phyloP scores from a whole-genome alignment of 306 rosid genomes.

The Comarum palustre region DNA sequence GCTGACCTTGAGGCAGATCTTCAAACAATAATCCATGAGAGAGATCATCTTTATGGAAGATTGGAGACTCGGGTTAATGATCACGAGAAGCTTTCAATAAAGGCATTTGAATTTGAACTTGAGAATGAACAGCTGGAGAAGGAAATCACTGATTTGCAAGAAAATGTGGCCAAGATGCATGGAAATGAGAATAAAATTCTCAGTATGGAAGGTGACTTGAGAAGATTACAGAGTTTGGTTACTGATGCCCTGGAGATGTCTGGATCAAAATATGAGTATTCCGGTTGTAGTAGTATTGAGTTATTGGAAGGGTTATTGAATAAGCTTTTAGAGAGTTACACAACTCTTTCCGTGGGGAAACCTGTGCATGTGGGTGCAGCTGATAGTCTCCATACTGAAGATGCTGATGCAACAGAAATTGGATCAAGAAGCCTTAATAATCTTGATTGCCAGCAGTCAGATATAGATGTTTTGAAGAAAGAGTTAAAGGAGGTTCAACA shows the following conservation, averaged over 20 bases:
- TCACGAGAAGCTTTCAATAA: conserved; percentile 45
- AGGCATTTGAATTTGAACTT: conserved; percentile 48
- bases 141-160: conserved; percentile 52
- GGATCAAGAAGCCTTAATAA: conserved; percentile 41
- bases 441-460: conserved; percentile 36
- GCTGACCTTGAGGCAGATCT: conserved; percentile 60
- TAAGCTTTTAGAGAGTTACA: conserved; percentile 61
- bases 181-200: conserved; percentile 44
- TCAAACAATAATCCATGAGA: conserved; percentile 47
- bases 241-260: conserved; percentile 52
- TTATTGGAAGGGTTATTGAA: conserved; percentile 59
- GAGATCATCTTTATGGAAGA: conserved; percentile 57
- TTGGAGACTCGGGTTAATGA: conserved; percentile 45
- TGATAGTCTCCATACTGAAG: conserved; percentile 32
- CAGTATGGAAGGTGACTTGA: conserved; percentile 48
- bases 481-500: conserved; percentile 66
- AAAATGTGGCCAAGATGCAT: conserved; percentile 44
- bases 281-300: conserved; percentile 53
- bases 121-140: conserved; percentile 56
- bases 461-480: conserved; percentile 48
- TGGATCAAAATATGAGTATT: conserved; percentile 39
- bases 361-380: conserved; percentile 31
- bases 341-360: conserved; percentile 37
- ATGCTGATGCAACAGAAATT: conserved; percentile 29
- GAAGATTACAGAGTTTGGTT: conserved; percentile 56